A percentile compares a stretch with the other conserved stretches of the same genome.
These are phyloP conservation scores for Rhizopus microsporus DNA, from an alignment of 371 early-diverging fungal genomes.

Conservation along the genomic window DNA sequence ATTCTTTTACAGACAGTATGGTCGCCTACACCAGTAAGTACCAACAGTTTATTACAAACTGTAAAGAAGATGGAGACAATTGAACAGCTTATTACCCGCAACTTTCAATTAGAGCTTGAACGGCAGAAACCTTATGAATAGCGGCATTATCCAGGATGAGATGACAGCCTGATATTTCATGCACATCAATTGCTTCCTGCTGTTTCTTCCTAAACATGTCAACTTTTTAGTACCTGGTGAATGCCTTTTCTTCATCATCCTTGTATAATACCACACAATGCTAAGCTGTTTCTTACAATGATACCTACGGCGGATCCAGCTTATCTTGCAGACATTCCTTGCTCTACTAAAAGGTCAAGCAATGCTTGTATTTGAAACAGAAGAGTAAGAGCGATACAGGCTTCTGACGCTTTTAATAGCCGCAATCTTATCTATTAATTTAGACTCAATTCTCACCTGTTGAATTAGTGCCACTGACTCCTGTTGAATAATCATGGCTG, in stretches of 20 bases:
- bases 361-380: slow-evolving; percentile 16
- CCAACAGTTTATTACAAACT: too few species aligned
- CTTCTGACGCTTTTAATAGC: neutral
- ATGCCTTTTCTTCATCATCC: slow-evolving; percentile 8
- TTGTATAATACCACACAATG: slow-evolving; percentile 12
- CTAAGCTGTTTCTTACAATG: slow-evolving; percentile 8
- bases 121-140: neutral
- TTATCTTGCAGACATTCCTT: slow-evolving; percentile 15
- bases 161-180: slow-evolving; percentile 5
- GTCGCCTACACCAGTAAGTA: too few species aligned
- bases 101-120: slow-evolving; percentile 6
- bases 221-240: slow-evolving; percentile 3
- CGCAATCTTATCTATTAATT: too few species aligned
- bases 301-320: slow-evolving; percentile 11
- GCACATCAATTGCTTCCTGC: slow-evolving; percentile 3
- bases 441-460: too few species aligned
- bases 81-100: neutral
- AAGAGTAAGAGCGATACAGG: slow-evolving; percentile 9
- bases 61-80: too few species aligned
- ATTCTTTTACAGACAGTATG: too few species aligned
- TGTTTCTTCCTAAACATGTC: neutral
- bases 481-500: too few species aligned
- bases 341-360: slow-evolving; percentile 17
- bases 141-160: slow-evolving; percentile 3
- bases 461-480: too few species aligned